These are phyloP conservation scores for Podaxis carcinomalis DNA, from an alignment of 768 basidiomycete species.

Conservation along the genomic window DNA sequence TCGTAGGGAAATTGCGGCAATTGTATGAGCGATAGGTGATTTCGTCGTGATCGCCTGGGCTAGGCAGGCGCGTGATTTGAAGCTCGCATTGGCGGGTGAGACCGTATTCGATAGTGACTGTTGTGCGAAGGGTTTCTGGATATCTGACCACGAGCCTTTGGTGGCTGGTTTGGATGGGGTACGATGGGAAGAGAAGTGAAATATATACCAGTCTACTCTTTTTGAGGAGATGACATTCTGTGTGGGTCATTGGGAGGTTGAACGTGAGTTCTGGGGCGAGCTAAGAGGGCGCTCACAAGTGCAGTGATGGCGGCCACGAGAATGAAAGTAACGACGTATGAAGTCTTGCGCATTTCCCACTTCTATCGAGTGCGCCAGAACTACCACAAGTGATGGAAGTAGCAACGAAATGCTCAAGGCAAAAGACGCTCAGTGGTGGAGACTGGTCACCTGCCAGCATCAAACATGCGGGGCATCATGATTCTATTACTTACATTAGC, in stretches of 20 bases:
- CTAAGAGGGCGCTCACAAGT: slow-evolving; percentile 37
- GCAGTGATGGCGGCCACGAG: slow-evolving; percentile 46
- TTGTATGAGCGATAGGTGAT: slow-evolving; percentile 51
- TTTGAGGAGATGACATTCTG: slow-evolving; percentile 56
- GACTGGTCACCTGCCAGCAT: background rate
- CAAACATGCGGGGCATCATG: background rate
- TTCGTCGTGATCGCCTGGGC: slow-evolving; percentile 34
- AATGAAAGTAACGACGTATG: slow-evolving; percentile 61
- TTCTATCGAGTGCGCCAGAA: background rate
- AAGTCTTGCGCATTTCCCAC: slow-evolving; percentile 53
- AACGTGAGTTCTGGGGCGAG: background rate
- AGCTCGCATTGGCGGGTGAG: slow-evolving; percentile 55
- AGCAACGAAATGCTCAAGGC: background rate
- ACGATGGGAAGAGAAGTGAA: background rate
- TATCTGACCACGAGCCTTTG: slow-evolving; percentile 41
- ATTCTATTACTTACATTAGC: background rate
- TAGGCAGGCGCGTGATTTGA: slow-evolving; percentile 42
- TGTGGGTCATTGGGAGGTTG: background rate
- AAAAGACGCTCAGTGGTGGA: background rate
- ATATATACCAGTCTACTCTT: slow-evolving; percentile 60
- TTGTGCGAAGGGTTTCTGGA: slow-evolving; percentile 41
- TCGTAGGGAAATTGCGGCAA: slow-evolving; percentile 63
- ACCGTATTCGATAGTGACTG: slow-evolving; percentile 53
- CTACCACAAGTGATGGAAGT: background rate
- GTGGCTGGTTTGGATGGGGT: background rate